Evolutionary conservation across 2,329 filamentous ascomycete genomes (phyloP).

Genomic region (Fusarium drepaniforme): DNA sequence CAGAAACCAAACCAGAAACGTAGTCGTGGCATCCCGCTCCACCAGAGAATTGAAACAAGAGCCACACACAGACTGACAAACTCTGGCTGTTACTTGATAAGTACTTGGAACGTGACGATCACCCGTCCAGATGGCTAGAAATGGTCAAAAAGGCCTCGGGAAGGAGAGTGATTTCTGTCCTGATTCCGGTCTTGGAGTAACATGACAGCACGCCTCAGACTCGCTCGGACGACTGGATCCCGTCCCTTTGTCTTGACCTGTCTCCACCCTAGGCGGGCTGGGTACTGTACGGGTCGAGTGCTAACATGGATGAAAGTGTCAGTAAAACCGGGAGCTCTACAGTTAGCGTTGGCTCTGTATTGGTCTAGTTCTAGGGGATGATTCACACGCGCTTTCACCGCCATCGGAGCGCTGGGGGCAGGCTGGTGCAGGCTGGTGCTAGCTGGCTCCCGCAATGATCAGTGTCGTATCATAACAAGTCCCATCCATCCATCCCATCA

Average conservation of each 20-base stretch:
- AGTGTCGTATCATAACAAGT: constrained; percentile 42
- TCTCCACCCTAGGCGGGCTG: not conserved
- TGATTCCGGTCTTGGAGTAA: constrained; percentile 3
- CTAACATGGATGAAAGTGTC: not conserved
- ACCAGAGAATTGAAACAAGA: constrained; percentile 4
- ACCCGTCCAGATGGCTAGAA: not conserved
- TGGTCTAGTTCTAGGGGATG: constrained; percentile 29
- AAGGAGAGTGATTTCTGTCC: constrained; percentile 5
- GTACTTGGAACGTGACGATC: not conserved
- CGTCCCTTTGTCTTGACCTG: not conserved
- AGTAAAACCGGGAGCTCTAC: not conserved
- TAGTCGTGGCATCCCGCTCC: constrained; percentile 23
- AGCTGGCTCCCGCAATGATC: constrained; percentile 14
- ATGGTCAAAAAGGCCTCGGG: not conserved
- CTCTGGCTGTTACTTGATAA: not conserved
- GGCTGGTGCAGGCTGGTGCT: constrained; percentile 14
- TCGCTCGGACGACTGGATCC: constrained; percentile 5
- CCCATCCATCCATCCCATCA: constrained; percentile 9
- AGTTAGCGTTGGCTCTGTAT: constrained; percentile 5
- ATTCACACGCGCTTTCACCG: constrained; percentile 43
- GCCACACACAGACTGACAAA: constrained; percentile 2
- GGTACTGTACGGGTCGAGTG: not conserved
- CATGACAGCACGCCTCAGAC: not conserved
- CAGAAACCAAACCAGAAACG: constrained; percentile 32
- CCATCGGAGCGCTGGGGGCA: constrained; percentile 32